phyloP scores from a whole-genome alignment of 2,329 filamentous ascomycete genomes.

The Calonectria leucothoes region DNA sequence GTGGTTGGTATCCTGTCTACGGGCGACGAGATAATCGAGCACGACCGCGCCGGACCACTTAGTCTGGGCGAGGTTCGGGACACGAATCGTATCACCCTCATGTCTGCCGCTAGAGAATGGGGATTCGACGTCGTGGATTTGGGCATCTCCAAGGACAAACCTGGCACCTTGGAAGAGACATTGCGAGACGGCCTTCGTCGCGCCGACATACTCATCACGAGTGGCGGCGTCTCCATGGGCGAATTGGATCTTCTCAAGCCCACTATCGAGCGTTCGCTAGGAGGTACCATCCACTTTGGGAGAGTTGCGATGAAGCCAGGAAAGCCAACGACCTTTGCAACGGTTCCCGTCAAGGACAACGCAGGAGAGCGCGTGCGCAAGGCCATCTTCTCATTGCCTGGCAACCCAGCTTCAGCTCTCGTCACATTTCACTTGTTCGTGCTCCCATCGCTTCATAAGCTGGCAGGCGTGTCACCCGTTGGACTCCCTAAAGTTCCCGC shows the following conservation, averaged over 20 bases:
- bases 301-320: constrained; percentile 98
- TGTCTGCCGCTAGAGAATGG: constrained; percentile 79
- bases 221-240: constrained; percentile 96
- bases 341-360: constrained; percentile 75
- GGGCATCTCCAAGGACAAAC: constrained; percentile 83
- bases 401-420: constrained; percentile 92
- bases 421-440: constrained; percentile 97
- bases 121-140: constrained; percentile 86
- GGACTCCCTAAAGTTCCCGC: constrained; percentile 82
- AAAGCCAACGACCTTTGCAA: constrained; percentile 97
- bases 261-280: constrained; percentile 89
- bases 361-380: constrained; percentile 70
- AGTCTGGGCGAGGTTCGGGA: constrained; percentile 89
- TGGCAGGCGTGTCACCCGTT: constrained; percentile 73
- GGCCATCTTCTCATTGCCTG: constrained; percentile 89
- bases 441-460: constrained; percentile 83
- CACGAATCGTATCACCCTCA: constrained; percentile 88
- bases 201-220: constrained; percentile 88
- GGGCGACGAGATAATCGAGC: constrained; percentile 90
- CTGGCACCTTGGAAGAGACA: constrained; percentile 79
- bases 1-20: constrained; percentile 90
- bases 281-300: constrained; percentile 95
- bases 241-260: constrained; percentile 97
- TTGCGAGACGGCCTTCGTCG: constrained; percentile 80
- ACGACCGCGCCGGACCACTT: constrained; percentile 72